Evolutionary conservation across 2,329 filamentous ascomycete genomes (phyloP), one percentile per base, ranked within the genome.

Genomic region (Aspergillus ibericus): DNA sequence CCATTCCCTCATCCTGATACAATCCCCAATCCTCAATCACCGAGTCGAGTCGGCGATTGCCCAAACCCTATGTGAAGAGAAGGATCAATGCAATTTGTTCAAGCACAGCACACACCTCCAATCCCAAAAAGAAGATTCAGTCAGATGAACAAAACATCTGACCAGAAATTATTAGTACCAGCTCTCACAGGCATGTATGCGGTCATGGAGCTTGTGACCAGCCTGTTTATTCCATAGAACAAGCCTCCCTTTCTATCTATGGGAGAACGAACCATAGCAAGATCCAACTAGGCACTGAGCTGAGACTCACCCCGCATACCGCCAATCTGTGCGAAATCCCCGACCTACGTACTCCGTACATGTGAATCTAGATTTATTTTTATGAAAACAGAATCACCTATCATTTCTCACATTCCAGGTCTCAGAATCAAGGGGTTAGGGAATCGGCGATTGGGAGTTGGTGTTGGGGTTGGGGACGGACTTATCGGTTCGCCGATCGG

Each of bases 361-460:
- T 10, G 18, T 42, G 20, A 32, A 10, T 32, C 3, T 32, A 32
- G 8, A 32, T 32, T 25, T 25, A 25, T 25, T 25, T 25, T 25
- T 25, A 25, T 25, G 3, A 25, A 25, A 25, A n/a, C n/a, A n/a
- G n/a, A n/a, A n/a, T n/a, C n/a, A n/a, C n/a, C n/a, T 29, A 29
- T 32, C 4, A 32, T 32, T 40, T 16, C 36, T 40, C 16, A 18
- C 36, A 40, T 40, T 16, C 44, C 44, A 48, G 10, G 25, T 27
- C 44, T 48, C 25, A 32, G 25, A 40, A 29, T 53, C 25, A 53
- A 40, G 51, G 40, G 52, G 53, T 10, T 32, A 42, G 34, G 10
- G 16, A 38, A 10, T 53, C 51, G 51, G 36, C 51, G 51, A 53
- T 44, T 44, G 51, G 29, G 42, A n/a, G n/a, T n/a, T n/a, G n/a